Evolutionary conservation across 345 rosid species (phyloP).

Genomic region (Psidium friedrichsthalianum): DNA sequence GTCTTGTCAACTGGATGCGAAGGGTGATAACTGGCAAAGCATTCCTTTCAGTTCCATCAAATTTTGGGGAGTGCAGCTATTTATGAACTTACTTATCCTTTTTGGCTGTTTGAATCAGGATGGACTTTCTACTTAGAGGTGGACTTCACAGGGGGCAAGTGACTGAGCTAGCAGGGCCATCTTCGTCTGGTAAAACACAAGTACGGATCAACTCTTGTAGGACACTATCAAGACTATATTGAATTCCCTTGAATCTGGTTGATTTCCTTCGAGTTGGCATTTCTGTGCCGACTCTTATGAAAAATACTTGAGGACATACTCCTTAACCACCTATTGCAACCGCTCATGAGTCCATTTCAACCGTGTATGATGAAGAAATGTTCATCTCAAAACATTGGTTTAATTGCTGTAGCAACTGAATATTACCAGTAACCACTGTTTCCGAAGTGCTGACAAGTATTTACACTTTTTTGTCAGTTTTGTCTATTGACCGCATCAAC

Average conservation of each 20-base stretch:
- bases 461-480: constrained; percentile 22
- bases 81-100: background rate
- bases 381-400: background rate
- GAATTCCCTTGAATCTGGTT: background rate
- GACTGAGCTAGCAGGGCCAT: constrained; percentile 79
- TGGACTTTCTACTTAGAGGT: constrained; percentile 58
- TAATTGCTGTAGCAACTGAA: background rate
- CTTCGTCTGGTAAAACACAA: constrained; percentile 88
- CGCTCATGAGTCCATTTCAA: background rate
- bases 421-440: background rate
- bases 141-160: constrained; percentile 59
- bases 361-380: background rate
- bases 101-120: constrained; percentile 21
- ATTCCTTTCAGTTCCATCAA: background rate
- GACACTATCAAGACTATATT: background rate
- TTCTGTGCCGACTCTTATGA: background rate
- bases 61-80: background rate
- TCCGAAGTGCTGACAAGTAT: background rate
- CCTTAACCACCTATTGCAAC: background rate
- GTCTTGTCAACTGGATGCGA: constrained; percentile 48
- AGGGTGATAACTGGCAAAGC: constrained; percentile 18
- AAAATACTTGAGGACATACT: background rate
- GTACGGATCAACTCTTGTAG: constrained; percentile 19
- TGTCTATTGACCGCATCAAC: constrained; percentile 54
- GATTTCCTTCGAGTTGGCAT: background rate